Evolutionary conservation across 345 rosid genomes (phyloP).

Genomic region (Erodium maritimum): DNA sequence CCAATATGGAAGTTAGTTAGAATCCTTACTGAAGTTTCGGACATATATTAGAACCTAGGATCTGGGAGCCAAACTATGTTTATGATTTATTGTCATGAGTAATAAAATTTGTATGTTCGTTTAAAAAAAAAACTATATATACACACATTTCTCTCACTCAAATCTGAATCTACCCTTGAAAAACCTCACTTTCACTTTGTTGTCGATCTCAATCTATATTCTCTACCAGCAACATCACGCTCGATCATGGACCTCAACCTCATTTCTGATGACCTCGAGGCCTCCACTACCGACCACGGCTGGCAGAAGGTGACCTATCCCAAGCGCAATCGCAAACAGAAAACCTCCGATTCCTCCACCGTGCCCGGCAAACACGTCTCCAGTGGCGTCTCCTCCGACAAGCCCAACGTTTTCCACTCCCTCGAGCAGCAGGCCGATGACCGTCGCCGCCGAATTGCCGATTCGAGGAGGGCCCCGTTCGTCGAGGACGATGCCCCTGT

Average conservation of each 20-base stretch:
- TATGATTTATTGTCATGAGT: too few relatives aligned
- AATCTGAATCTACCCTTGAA: background rate
- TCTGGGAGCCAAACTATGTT: too few relatives aligned
- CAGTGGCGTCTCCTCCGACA: constrained; percentile 13
- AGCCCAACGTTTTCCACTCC: constrained; percentile 27
- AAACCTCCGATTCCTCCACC: constrained; percentile 11
- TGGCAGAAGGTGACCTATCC: constrained; percentile 66
- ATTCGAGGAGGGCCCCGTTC: constrained; percentile 21
- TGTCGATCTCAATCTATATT: background rate
- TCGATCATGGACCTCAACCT: constrained; percentile 15
- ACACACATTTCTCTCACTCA: background rate
- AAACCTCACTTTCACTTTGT: background rate
- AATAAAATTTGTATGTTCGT: too few relatives aligned
- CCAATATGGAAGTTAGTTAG: too few relatives aligned
- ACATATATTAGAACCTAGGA: too few relatives aligned
- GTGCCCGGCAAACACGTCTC: constrained; percentile 9
- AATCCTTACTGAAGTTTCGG: too few relatives aligned
- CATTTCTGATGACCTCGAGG: constrained; percentile 15
- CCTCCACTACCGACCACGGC: constrained; percentile 40
- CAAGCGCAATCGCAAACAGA: constrained; percentile 44
- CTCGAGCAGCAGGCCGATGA: constrained; percentile 49
- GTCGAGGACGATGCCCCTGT: constrained; percentile 8
- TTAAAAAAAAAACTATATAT: background rate
- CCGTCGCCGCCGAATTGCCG: constrained; percentile 31
- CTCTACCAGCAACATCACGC: background rate